Percentiles rank a stretch among this genome's conserved stretches.
Evolutionary conservation across 2,329 filamentous ascomycete species (phyloP).

Genomic region (Teratosphaeria zuluensis): DNA sequence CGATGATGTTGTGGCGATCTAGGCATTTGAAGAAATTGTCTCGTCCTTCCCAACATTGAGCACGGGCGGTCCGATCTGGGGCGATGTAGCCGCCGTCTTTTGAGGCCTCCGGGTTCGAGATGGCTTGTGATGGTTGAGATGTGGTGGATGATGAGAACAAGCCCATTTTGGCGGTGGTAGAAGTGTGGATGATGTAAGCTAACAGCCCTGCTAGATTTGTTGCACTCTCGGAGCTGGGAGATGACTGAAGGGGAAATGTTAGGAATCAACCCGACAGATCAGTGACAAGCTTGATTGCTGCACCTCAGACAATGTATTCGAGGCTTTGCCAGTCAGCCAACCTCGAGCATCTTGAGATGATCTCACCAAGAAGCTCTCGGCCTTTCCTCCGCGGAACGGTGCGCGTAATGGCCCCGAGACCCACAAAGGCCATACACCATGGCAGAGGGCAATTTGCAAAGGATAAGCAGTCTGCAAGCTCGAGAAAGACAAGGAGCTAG

Average conservation of each 20-base stretch:
- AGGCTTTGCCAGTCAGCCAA: background rate
- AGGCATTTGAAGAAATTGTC: slow-evolving; percentile 85
- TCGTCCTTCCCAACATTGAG: slow-evolving; percentile 79
- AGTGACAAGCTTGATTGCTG: too few relatives aligned
- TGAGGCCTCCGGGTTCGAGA: slow-evolving; percentile 18
- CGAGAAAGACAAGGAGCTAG: background rate
- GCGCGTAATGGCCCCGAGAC: background rate
- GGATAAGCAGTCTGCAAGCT: background rate
- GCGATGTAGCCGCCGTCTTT: slow-evolving; percentile 59
- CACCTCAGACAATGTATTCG: background rate
- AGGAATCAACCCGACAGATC: too few relatives aligned
- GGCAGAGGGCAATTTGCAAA: background rate
- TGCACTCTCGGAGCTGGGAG: too few relatives aligned
- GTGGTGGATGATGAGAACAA: slow-evolving; percentile 24
- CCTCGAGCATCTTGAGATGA: background rate
- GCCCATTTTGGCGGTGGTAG: slow-evolving; percentile 21
- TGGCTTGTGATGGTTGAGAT: slow-evolving; percentile 15
- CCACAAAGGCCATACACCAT: background rate
- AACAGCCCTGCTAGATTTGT: background rate
- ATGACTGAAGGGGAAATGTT: too few relatives aligned
- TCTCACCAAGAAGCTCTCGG: background rate
- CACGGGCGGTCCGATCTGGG: slow-evolving; percentile 73
- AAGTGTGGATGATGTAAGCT: background rate
- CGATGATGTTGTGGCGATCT: slow-evolving; percentile 70
- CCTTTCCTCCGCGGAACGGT: background rate